Evolutionary conservation across 208 protist species (phyloP).

Genomic region (Trypanosoma congolense): DNA sequence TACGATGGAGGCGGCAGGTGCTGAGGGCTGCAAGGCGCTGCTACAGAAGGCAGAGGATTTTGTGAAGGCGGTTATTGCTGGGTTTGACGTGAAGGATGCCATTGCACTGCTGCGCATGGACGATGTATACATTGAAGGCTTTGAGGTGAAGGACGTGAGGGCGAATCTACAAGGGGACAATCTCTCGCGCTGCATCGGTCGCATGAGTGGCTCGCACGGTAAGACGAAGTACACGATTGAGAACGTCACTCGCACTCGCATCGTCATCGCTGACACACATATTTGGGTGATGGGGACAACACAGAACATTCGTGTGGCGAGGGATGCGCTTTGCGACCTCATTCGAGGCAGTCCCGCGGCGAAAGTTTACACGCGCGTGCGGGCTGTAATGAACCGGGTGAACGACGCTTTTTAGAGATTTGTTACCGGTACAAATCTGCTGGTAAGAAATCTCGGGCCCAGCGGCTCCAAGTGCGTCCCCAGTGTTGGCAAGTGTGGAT

Average conservation of each 20-base stretch:
- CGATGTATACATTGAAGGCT: slow-evolving; percentile 99
- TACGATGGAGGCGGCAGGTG: slow-evolving; percentile 67
- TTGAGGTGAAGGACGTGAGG: slow-evolving; percentile 98
- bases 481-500: too few species aligned
- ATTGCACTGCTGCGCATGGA: slow-evolving; percentile 99
- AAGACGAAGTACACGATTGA: slow-evolving; percentile 99
- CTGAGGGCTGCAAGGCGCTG: slow-evolving; percentile 45
- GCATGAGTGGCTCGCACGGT: slow-evolving; percentile 98
- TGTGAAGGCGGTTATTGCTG: slow-evolving; percentile 96
- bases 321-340: slow-evolving; percentile 96
- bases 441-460: too few species aligned
- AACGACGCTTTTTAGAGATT: slow-evolving; percentile 96
- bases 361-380: slow-evolving; percentile 97
- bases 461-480: too few species aligned
- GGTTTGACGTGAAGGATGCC: slow-evolving; percentile 96
- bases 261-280: slow-evolving; percentile 98
- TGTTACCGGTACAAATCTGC: too few species aligned
- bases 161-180: slow-evolving; percentile 90
- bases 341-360: slow-evolving; percentile 95
- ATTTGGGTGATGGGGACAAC: slow-evolving; percentile 99
- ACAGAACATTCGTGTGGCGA: slow-evolving; percentile 96
- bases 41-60: slow-evolving; percentile 98
- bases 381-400: slow-evolving; percentile 92
- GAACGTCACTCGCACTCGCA: slow-evolving; percentile 98
- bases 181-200: slow-evolving; percentile 97